Conservation (phyloP, 306 rosid genomes). For the Arachis stenosperma region DNA sequence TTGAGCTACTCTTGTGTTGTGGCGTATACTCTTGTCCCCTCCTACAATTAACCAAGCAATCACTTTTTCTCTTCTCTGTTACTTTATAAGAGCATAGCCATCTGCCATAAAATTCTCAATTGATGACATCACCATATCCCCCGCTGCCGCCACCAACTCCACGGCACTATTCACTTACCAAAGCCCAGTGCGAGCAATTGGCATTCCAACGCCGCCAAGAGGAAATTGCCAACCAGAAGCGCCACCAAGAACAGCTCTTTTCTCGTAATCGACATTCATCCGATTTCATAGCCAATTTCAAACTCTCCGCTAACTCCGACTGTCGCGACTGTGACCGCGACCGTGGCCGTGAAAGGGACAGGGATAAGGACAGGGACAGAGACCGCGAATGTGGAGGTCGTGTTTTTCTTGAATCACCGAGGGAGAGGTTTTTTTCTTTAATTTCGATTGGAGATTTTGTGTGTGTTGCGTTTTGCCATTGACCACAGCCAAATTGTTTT, state of each 20-base stretch:
- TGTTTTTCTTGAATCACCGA: no score
- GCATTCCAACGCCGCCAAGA: constrained; percentile 84
- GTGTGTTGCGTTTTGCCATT: no score
- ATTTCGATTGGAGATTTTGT: no score
- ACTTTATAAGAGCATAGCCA: no score
- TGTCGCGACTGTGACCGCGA: constrained; percentile 64
- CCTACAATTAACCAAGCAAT: constrained; percentile 58
- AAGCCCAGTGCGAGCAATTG: constrained; percentile 73
- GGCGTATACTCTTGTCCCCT: constrained; percentile 33
- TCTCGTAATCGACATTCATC: constrained; percentile 43
- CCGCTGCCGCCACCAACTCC: background rate
- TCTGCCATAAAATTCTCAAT: constrained; percentile 30
- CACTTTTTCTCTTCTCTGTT: background rate
- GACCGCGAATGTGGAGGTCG: constrained; percentile 34
- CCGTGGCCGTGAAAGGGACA: constrained; percentile 46
- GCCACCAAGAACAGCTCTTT: constrained; percentile 56
- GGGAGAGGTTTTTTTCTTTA: no score
- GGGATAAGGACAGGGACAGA: constrained; percentile 44
- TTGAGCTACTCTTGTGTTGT: no score
- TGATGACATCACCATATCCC: constrained; percentile 15
- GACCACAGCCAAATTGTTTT: no score
- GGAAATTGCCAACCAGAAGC: constrained; percentile 54
- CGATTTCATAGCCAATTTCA: constrained; percentile 35
- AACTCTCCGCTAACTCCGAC: constrained; percentile 53
- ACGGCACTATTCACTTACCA: constrained; percentile 48